These are phyloP conservation scores for Symbiodinium natans DNA, from an alignment of 73 alveolate species.

Conservation along the genomic window DNA sequence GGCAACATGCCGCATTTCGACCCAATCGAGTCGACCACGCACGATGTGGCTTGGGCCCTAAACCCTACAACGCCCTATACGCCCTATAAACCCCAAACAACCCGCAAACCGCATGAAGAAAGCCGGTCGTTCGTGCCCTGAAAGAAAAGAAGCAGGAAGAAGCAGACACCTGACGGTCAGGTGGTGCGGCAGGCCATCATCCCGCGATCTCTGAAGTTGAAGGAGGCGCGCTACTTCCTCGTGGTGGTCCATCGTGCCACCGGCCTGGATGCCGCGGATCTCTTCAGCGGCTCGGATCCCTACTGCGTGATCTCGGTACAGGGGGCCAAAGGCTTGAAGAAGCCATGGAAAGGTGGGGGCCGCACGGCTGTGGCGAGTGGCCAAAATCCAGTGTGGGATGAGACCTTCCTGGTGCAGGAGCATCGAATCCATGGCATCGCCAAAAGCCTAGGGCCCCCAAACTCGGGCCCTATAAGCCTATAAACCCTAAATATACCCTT, in stretches of 20 bases:
- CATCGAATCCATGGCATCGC: background rate
- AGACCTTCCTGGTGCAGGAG: background rate
- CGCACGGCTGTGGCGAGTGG: background rate
- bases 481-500: too few relatives aligned
- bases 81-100: too few relatives aligned
- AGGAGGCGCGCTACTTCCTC: background rate
- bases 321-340: background rate
- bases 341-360: background rate
- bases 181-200: constrained; percentile 76
- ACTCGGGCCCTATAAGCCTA: too few relatives aligned
- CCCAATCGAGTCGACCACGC: background rate
- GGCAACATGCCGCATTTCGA: constrained; percentile 58
- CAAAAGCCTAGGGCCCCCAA: too few relatives aligned
- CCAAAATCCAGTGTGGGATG: background rate
- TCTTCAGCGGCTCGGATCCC: background rate
- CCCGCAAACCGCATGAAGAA: too few relatives aligned
- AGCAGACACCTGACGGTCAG: background rate
- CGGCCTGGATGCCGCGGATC: background rate
- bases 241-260: background rate
- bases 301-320: background rate
- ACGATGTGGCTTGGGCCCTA: background rate
- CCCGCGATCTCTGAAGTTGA: constrained; percentile 20
- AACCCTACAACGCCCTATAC: too few relatives aligned
- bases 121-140: too few relatives aligned
- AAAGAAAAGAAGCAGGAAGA: too few relatives aligned